phyloP scores from a whole-genome alignment of 768 basidiomycete species.

The Cystobasidium tubakii region DNA sequence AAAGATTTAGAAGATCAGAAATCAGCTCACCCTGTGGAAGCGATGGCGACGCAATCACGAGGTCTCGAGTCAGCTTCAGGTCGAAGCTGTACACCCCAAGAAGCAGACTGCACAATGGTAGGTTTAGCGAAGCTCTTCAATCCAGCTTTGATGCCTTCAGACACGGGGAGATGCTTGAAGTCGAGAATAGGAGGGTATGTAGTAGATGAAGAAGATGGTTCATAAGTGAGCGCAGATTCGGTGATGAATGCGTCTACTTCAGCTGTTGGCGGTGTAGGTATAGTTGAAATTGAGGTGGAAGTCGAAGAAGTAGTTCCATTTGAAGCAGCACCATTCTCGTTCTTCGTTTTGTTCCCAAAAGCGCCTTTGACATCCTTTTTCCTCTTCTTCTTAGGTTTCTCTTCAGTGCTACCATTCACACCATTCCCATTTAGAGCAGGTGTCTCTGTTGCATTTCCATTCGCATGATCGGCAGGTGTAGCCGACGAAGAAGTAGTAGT shows the following conservation, averaged over 20 bases:
- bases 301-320: background rate
- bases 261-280: conserved; percentile 48
- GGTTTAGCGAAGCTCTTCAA: conserved; percentile 74
- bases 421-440: background rate
- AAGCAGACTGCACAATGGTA: conserved; percentile 89
- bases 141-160: conserved; percentile 58
- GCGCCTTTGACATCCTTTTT: conserved; percentile 30
- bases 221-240: conserved; percentile 69
- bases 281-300: conserved; percentile 44
- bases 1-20: background rate
- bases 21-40: conserved; percentile 36
- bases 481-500: background rate
- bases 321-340: background rate
- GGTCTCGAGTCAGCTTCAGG: conserved; percentile 53
- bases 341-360: conserved; percentile 1
- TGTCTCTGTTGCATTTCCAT: background rate
- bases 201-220: conserved; percentile 54
- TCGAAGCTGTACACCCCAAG: conserved; percentile 80
- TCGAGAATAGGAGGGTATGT: conserved; percentile 63
- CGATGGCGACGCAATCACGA: conserved; percentile 39
- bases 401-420: background rate
- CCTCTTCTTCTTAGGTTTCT: conserved; percentile 33
- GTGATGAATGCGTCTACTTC: conserved; percentile 63
- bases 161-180: conserved; percentile 68
- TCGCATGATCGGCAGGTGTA: conserved; percentile 5